Evolutionary conservation across 2,329 filamentous ascomycete genomes (phyloP).

Genomic region (Colletotrichum tabaci): DNA sequence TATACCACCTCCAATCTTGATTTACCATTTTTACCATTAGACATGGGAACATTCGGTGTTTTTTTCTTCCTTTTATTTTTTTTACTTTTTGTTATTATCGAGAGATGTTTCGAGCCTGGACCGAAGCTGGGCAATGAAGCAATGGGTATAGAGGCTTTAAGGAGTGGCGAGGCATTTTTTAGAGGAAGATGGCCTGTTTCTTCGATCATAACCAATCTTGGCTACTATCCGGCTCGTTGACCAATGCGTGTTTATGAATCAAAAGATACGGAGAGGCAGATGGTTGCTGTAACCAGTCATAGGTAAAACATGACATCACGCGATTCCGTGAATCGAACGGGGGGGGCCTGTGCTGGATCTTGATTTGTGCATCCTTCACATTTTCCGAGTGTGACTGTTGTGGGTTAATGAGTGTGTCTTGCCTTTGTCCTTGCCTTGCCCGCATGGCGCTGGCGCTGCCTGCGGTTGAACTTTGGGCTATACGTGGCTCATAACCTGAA

Average conservation of each 20-base stretch:
- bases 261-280: neutral
- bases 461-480: too few relatives aligned
- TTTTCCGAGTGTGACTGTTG: neutral
- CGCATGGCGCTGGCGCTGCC: neutral
- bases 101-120: neutral
- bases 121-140: neutral
- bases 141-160: neutral
- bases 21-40: slow-evolving; percentile 19
- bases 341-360: neutral
- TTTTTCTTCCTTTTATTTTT: neutral
- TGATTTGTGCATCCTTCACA: neutral
- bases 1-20: neutral
- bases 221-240: too few relatives aligned
- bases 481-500: neutral
- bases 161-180: neutral
- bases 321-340: neutral
- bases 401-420: neutral
- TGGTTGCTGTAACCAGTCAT: neutral
- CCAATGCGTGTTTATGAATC: neutral
- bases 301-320: neutral
- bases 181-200: neutral
- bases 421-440: too few relatives aligned
- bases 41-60: neutral
- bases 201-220: neutral
- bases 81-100: too few relatives aligned